Base-by-base conservation (phyloP, 345 rosid genomes). In the Luvunga scandens region DNA sequence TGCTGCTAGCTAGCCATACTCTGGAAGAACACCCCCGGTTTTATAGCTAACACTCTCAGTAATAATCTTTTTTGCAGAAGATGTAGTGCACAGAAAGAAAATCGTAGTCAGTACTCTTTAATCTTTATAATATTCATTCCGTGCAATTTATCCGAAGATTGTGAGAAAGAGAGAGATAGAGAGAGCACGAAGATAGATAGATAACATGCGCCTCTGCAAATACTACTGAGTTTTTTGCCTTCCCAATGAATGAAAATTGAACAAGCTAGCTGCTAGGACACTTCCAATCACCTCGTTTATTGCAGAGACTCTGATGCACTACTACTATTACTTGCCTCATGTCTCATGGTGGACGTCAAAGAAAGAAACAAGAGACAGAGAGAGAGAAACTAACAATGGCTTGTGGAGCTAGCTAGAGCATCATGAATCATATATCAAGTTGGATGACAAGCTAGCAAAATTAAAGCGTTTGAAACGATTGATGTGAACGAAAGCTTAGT, bases 21-120 rank as follows among this genome's bases (percentile, higher is more conserved):
- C 78, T 65, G 24, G 1, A 65, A 78, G 80, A 78, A 69, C 69
- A 67, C 87, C 79, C 87, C 85, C 87, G 81, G 69, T 79, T 78
- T 79, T 79, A 75, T 72, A 59, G 85, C 81, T 53, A 71, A 78
- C 71, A 72, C 55, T 33, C 56, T 14, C 77, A 78, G 81, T 42
- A 76, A 79, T 61, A 73, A 72, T 84, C 74, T 78, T 48, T 62
- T 39, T 53, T 18, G 21, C 71, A 65, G 22, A 61, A n/a, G 65
- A 72, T 38, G 56, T 59, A 70, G 79, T 50, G 19, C 56, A 50
- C 21, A 50, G 56, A 16, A 14, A 50, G 4, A 81, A 78, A 84
- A 78, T 48, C 76, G 82, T 75, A 75, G 74, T 83, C 81, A 12
- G 76, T 68, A 48, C 5, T 45, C 50, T 13, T 45, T 13, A 45